Percentiles rank a stretch among this genome's conserved stretches.
These are phyloP conservation scores for Arctostaphylos glauca DNA, from an alignment of 148 eudicot species.

Conservation along the genomic window DNA sequence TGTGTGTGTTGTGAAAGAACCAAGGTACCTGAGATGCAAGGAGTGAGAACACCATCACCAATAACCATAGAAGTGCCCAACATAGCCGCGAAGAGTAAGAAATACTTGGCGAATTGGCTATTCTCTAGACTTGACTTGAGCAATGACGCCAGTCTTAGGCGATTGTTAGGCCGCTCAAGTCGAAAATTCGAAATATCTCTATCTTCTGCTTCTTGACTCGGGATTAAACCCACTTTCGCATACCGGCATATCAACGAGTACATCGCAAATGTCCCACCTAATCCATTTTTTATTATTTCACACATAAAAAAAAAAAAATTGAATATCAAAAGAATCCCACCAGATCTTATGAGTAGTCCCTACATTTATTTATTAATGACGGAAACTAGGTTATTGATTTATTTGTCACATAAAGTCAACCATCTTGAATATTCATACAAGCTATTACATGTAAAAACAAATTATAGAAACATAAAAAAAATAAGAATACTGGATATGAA, in stretches of 20 bases:
- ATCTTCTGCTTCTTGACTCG: conserved; percentile 25
- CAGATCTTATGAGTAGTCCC: no score
- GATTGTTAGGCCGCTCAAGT: conserved; percentile 12
- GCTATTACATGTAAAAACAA: no score
- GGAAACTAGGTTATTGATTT: no score
- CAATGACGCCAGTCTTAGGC: conserved; percentile 12
- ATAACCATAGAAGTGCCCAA: conserved; percentile 38
- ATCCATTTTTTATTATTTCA: background rate
- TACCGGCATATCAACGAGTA: conserved; percentile 33
- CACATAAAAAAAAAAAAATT: background rate
- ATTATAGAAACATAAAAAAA: no score
- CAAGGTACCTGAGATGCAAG: conserved; percentile 32
- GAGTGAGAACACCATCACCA: conserved; percentile 35
- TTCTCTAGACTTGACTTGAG: conserved; percentile 26
- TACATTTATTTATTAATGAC: no score
- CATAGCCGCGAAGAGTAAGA: conserved; percentile 23
- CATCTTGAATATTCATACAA: no score
- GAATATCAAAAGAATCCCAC: background rate
- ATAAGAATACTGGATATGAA: no score
- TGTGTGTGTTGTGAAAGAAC: no score
- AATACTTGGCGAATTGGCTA: conserved; percentile 10
- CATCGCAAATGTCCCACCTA: conserved; percentile 41
- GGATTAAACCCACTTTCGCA: conserved; percentile 29
- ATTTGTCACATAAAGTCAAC: no score
- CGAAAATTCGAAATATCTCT: conserved; percentile 18